Conservation (phyloP, 257 asterid species). For the Schizonepeta tenuifolia region DNA sequence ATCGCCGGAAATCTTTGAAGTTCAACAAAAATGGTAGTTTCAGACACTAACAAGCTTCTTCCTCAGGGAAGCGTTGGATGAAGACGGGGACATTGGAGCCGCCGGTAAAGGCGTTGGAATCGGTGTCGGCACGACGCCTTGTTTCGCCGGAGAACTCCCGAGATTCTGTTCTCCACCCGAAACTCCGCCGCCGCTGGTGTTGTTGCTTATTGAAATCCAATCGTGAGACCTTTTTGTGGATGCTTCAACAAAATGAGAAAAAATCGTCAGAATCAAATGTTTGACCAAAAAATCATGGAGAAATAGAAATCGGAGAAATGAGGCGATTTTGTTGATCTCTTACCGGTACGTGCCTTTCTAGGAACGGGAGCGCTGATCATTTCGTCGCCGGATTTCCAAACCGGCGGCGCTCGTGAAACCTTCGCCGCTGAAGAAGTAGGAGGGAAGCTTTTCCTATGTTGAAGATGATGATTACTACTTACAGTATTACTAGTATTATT, state of each 20-base stretch:
- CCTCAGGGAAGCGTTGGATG: slow-evolving; percentile 68
- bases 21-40: neutral
- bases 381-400: slow-evolving; percentile 93
- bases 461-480: slow-evolving; percentile 52
- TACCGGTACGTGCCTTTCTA: slow-evolving; percentile 97
- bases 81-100: slow-evolving; percentile 80
- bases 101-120: slow-evolving; percentile 48
- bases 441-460: slow-evolving; percentile 72
- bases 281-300: slow-evolving; percentile 9
- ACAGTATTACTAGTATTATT: slow-evolving; percentile 32
- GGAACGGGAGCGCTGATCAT: slow-evolving; percentile 93
- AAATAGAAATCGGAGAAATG: neutral
- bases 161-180: slow-evolving; percentile 58
- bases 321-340: neutral
- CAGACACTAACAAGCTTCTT: slow-evolving; percentile 75
- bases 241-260: slow-evolving; percentile 48
- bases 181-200: slow-evolving; percentile 48
- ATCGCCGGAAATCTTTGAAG: neutral
- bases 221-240: slow-evolving; percentile 88
- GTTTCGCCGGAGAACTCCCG: slow-evolving; percentile 72
- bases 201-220: slow-evolving; percentile 68
- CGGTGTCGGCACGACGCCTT: slow-evolving; percentile 38
- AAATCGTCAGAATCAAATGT: slow-evolving; percentile 31
- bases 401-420: slow-evolving; percentile 65
- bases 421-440: slow-evolving; percentile 52